Evolutionary conservation across 257 asterid species (phyloP), one percentile per base, ranked within the genome.

Genomic region (Cinchona pubescens): DNA sequence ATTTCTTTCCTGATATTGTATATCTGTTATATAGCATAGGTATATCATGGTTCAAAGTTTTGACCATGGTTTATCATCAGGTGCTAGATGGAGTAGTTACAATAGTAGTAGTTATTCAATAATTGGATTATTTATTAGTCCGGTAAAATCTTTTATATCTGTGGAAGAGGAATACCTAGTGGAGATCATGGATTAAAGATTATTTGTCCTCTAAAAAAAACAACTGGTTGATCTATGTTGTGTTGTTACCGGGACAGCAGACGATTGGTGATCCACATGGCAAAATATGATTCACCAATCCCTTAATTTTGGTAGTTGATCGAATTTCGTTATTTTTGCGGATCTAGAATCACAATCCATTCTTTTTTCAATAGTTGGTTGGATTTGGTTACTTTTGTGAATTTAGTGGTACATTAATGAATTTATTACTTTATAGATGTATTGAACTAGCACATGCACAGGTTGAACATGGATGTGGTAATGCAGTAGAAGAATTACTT

Each of bases 11-110:
- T 25, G 59, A 53, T 30, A 25, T 51, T 51, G 72, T 67, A 56
- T 37, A 75, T 77, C 72, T 71, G 10, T 29, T 38, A 58, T 19
- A 34, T 30, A 43, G 43, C 58, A 69, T 30, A 69, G 74, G 71
- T 29, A 55, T 45, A 53, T 37, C 40, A 15, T 38, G 73, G 73
- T 51, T 53, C 66, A 66, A 12, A 66, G 56, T 65, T 67, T 34
- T 38, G 79, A 56, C 27, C 16, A 16, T 53, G 65, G 18, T 30
- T 48, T 48, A 68, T 74, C 49, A 46, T 46, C 32, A 25, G 71
- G 64, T 10, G 64, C 64, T 62, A 74, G 71, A 74, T 68, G 69
- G 62, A 48, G 62, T 63, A 34, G 43, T 77, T 43, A 74, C 43
- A 35, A 23, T 14, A 35, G 43, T 4, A 46, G 59, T 49, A 45